Conservation (phyloP, 1,284 basidiomycete species). For the Ceratobasidium sp. region DNA sequence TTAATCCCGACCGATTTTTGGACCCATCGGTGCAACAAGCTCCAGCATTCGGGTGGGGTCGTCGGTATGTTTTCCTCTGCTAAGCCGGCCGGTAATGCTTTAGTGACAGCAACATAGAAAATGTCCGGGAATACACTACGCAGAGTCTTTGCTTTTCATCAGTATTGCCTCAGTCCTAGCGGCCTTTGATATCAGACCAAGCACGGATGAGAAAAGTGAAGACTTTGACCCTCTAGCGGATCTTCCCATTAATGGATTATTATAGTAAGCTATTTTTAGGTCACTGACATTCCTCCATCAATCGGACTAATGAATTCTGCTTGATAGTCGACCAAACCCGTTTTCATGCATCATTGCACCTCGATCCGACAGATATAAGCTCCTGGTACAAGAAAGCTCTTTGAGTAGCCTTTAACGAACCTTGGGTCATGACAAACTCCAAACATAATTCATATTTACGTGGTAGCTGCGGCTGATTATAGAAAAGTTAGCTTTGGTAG, state of each 20-base stretch:
- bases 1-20: slow-evolving; percentile 51
- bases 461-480: too few species aligned
- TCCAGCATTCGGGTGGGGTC: slow-evolving; percentile 62
- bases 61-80: slow-evolving; percentile 56
- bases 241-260: neutral
- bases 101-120: neutral
- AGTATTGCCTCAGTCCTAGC: slow-evolving; percentile 1
- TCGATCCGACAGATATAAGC: neutral
- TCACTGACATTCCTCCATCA: neutral
- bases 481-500: too few species aligned
- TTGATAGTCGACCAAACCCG: neutral
- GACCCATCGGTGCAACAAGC: slow-evolving; percentile 54
- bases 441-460: too few species aligned
- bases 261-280: too few species aligned
- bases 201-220: neutral
- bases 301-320: neutral
- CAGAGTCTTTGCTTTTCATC: slow-evolving; percentile 4
- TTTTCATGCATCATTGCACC: neutral
- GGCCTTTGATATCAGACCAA: neutral
- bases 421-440: too few species aligned
- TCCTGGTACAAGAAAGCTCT: neutral
- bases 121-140: slow-evolving; percentile 15
- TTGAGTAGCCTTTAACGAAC: neutral
- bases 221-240: neutral
- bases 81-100: too few species aligned